These are phyloP conservation scores for Apiotrichum sp. DNA, from an alignment of 1,284 basidiomycete species.

Conservation along the genomic window DNA sequence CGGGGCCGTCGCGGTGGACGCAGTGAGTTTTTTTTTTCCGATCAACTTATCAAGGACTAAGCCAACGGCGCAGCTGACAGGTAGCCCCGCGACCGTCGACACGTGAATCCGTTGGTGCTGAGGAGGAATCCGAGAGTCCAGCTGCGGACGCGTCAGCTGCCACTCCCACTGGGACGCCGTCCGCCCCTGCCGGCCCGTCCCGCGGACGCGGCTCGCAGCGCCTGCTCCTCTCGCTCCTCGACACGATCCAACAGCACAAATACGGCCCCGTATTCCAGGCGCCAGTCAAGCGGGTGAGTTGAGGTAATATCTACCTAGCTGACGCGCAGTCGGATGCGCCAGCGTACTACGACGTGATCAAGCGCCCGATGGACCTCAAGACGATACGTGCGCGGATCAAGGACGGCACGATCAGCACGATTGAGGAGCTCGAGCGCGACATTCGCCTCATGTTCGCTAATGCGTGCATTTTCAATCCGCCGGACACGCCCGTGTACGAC, in stretches of 20 bases:
- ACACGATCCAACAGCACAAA: constrained; percentile 72
- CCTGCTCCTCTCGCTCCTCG: constrained; percentile 70
- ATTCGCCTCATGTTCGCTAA: constrained; percentile 91
- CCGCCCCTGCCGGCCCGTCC: constrained; percentile 1
- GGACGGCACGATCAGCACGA: constrained; percentile 70
- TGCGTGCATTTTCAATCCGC: constrained; percentile 89
- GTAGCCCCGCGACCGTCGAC: constrained; percentile 26
- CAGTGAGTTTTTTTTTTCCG: constrained; percentile 16
- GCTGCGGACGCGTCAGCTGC: constrained; percentile 6
- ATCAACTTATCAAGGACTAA: not conserved
- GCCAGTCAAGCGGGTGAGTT: constrained; percentile 64
- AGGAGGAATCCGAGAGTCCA: constrained; percentile 13
- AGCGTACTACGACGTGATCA: constrained; percentile 83
- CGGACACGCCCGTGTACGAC: constrained; percentile 69
- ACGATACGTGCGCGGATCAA: constrained; percentile 78
- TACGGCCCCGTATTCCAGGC: constrained; percentile 85
- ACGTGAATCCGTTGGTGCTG: constrained; percentile 23
- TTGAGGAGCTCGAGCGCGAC: constrained; percentile 80
- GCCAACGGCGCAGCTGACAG: constrained; percentile 26
- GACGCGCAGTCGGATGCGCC: constrained; percentile 50
- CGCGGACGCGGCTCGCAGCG: constrained; percentile 55
- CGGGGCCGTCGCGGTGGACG: constrained; percentile 10
- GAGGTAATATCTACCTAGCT: no score
- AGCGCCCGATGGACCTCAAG: constrained; percentile 85
- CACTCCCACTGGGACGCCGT: not conserved